A percentile compares a stretch with the other conserved stretches of the same genome.
Conservation (phyloP, 352 stramenopile species). For the Thalassiosira livingstoniorum region DNA sequence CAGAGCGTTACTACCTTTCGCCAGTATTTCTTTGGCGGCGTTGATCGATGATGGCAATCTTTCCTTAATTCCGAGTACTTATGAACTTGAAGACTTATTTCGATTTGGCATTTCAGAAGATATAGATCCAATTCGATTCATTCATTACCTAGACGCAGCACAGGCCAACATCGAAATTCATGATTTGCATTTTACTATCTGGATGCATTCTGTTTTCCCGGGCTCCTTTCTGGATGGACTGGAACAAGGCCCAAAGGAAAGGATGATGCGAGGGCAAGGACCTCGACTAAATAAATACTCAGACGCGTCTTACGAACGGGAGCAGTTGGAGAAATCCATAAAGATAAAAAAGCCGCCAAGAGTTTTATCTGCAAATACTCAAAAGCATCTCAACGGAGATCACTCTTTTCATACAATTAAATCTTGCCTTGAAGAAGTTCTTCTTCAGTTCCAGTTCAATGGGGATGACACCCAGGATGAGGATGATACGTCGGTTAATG, state of each 20-base stretch:
- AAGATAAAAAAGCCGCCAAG: not conserved
- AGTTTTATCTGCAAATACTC: not conserved
- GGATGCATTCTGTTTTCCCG: slow-evolving; percentile 42
- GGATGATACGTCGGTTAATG: not conserved
- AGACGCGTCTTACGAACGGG: slow-evolving; percentile 54
- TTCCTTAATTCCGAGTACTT: slow-evolving; percentile 41
- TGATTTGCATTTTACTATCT: slow-evolving; percentile 40
- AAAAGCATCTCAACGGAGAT: slow-evolving; percentile 23
- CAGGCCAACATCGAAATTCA: slow-evolving; percentile 22
- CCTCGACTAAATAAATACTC: slow-evolving; percentile 53
- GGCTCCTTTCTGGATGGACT: slow-evolving; percentile 21
- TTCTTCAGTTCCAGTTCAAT: slow-evolving; percentile 50
- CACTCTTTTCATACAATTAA: slow-evolving; percentile 45
- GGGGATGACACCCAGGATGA: slow-evolving; percentile 46
- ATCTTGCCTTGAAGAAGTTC: slow-evolving; percentile 41
- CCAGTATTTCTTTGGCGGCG: slow-evolving; percentile 45
- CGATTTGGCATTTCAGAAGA: slow-evolving; percentile 57
- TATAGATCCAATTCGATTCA: slow-evolving; percentile 26
- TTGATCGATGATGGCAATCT: slow-evolving; percentile 55
- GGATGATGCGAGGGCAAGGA: slow-evolving; percentile 51
- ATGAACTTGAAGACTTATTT: slow-evolving; percentile 58
- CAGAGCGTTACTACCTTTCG: slow-evolving; percentile 58
- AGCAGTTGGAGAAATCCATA: slow-evolving; percentile 34
- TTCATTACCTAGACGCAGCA: slow-evolving; percentile 29
- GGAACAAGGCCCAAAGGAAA: slow-evolving; percentile 16